Base-by-base conservation (phyloP, 2,329 filamentous ascomycete genomes). In the Neurospora crassa region DNA sequence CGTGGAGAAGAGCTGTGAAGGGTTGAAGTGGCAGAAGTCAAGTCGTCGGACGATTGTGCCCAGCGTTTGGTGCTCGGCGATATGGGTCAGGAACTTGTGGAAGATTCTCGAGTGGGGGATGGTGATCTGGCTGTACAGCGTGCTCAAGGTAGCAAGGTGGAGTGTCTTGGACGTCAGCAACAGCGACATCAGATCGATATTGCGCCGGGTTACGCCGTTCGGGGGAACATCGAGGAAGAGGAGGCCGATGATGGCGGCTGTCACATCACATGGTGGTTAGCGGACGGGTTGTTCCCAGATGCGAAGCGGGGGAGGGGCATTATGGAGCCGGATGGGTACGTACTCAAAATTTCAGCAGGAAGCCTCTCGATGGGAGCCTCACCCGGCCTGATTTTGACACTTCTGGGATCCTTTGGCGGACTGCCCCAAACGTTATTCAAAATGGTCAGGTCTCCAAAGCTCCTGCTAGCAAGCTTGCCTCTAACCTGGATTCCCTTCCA, bases 21-120 rank as follows among this genome's bases (percentile, higher is more conserved):
- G 92, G 79, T 93, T 94, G 81, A 94, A 94, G 83, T 94, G 92
- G 73, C 91, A 94, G 77, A 96, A 94, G 81, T 96, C 92, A 67
- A 95, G 83, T 69, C 92, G 90, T 71, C 91, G 89, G 67, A 95
- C 91, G 76, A 94, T 89, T 53, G 89, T 90, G 67, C 92, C 92
- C 70, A 94, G 84, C 10, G 89, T 84, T 2, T 89, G 87, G 78
- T 94, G 89, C 72, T 87, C 82, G 67, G 84, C 83, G 74, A 95
- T 84, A 77, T 92, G 92, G 71, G 85, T 84, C 68, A 94, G 86
- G 76, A 94, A 93, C 81, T 95, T 95, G 78, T 90, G 90, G 82
- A 94, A 96, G 79, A 94, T 93, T 72, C 89, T 85, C 37, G 92
- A 95, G 83, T 94, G 92, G 6, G 92, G 92, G 75, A 95, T 91